phyloP scores from a whole-genome alignment of 2,329 filamentous ascomycete genomes.

The Stagonosporopsis tanaceti region DNA sequence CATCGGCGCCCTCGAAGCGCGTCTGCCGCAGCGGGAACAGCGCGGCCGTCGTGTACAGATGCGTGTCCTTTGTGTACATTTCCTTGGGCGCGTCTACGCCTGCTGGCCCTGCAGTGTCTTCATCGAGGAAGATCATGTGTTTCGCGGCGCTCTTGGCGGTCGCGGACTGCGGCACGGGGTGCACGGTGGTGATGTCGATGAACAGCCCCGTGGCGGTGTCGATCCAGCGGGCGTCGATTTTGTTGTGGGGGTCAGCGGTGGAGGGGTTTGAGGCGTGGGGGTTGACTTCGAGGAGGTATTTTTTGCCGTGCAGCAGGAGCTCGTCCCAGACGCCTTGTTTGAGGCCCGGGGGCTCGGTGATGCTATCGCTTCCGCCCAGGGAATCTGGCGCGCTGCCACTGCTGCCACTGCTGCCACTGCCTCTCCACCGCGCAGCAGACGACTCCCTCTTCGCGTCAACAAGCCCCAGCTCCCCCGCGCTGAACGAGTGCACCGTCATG shows the following conservation, averaged over 20 bases:
- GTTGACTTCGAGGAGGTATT: slow-evolving; percentile 68
- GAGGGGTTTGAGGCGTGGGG: slow-evolving; percentile 60
- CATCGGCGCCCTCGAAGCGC: slow-evolving; percentile 62
- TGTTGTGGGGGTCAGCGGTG: slow-evolving; percentile 58
- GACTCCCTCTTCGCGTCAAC: neutral
- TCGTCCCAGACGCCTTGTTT: slow-evolving; percentile 11
- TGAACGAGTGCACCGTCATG: slow-evolving; percentile 63
- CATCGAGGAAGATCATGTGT: neutral
- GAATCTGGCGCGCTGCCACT: no score
- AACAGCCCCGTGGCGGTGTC: slow-evolving; percentile 66
- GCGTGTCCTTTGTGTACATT: slow-evolving; percentile 62
- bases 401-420: neutral
- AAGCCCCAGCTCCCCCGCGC: slow-evolving; percentile 24
- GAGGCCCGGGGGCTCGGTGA: neutral
- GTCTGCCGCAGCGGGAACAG: slow-evolving; percentile 65
- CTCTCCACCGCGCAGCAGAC: neutral
- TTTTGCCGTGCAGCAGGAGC: slow-evolving; percentile 29
- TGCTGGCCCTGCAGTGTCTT: neutral
- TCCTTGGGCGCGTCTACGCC: neutral
- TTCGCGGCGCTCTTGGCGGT: neutral
- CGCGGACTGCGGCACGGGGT: slow-evolving; percentile 51
- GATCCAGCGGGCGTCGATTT: slow-evolving; percentile 69
- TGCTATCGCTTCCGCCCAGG: neutral
- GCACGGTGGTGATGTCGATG: slow-evolving; percentile 68
- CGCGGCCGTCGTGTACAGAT: slow-evolving; percentile 61